These are phyloP conservation scores for Hypoxylon perforatum DNA, from an alignment of 495 filamentous ascomycete genomes.

Conservation along the genomic window DNA sequence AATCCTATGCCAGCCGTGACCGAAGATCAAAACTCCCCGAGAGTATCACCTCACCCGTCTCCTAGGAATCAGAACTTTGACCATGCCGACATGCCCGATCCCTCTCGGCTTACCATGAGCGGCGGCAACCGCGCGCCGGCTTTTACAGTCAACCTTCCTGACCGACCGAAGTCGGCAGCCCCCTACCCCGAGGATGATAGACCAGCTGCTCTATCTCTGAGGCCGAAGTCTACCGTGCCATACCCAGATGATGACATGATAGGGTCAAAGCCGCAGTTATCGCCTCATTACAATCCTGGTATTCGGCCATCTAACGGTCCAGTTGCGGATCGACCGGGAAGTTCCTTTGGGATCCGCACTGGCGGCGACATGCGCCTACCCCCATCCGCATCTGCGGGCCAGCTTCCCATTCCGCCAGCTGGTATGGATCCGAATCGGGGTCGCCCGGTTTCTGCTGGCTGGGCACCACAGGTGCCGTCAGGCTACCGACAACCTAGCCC, in stretches of 20 bases:
- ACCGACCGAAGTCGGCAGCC: conserved; percentile 62
- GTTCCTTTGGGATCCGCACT: conserved; percentile 73
- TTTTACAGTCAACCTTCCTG: conserved; percentile 57
- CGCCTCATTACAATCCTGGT: conserved; percentile 50
- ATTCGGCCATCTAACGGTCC: conserved; percentile 55
- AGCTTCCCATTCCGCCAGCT: conserved; percentile 46
- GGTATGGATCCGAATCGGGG: conserved; percentile 44
- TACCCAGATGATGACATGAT: conserved; percentile 64
- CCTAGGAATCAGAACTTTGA: conserved; percentile 51
- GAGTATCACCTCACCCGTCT: conserved; percentile 44
- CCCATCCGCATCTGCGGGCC: conserved; percentile 34
- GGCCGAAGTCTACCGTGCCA: conserved; percentile 55
- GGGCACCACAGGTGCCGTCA: conserved; percentile 56
- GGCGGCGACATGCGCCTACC: conserved; percentile 36
- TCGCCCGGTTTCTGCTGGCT: conserved; percentile 48
- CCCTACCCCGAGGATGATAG: conserved; percentile 74
- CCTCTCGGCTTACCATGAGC: conserved; percentile 56
- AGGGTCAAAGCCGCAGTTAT: conserved; percentile 40
- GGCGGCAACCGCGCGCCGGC: conserved; percentile 58
- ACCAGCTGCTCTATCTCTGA: conserved; percentile 53
- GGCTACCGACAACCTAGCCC: conserved; percentile 57
- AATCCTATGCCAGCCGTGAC: conserved; percentile 64
- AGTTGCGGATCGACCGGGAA: conserved; percentile 67
- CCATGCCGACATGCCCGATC: conserved; percentile 75
- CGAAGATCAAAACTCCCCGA: conserved; percentile 44